Conservation (phyloP, 805 yeast genomes). For the Pichia rugopelliculosa region DNA sequence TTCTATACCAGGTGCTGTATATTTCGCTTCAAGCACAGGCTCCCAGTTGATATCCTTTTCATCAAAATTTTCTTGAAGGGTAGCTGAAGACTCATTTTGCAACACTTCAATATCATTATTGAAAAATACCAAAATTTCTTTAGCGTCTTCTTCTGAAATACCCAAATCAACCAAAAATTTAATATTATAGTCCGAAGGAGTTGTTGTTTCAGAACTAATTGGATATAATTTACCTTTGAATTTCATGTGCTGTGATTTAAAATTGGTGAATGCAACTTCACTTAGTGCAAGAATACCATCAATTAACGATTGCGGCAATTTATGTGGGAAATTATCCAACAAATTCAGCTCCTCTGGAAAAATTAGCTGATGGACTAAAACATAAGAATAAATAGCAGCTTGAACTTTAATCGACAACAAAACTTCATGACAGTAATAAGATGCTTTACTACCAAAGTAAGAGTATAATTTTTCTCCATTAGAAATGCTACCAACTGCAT, state of each 20-base stretch:
- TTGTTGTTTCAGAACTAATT: slow-evolving; percentile 32
- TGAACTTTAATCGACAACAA: slow-evolving; percentile 29
- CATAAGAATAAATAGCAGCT: slow-evolving; percentile 33
- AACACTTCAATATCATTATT: slow-evolving; percentile 19
- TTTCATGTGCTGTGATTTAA: slow-evolving; percentile 29
- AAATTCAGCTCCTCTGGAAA: slow-evolving; percentile 20
- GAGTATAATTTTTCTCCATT: slow-evolving; percentile 34
- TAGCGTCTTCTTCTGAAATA: slow-evolving; percentile 28
- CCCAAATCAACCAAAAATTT: slow-evolving; percentile 28
- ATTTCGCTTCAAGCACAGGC: slow-evolving; percentile 14
- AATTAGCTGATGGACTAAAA: slow-evolving; percentile 32
- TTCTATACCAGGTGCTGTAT: slow-evolving; percentile 17
- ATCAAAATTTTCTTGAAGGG: slow-evolving; percentile 28
- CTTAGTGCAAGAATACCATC: slow-evolving; percentile 40
- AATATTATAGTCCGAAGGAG: slow-evolving; percentile 32
- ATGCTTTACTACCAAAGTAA: slow-evolving; percentile 24
- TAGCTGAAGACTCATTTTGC: slow-evolving; percentile 10
- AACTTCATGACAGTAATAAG: slow-evolving; percentile 22
- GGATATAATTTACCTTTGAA: slow-evolving; percentile 32
- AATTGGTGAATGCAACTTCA: slow-evolving; percentile 33
- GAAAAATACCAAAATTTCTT: slow-evolving; percentile 18
- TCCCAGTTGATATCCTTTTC: slow-evolving; percentile 17
- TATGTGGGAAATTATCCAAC: slow-evolving; percentile 16
- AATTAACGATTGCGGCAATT: slow-evolving; percentile 33
- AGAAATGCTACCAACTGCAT: slow-evolving; percentile 26